Conservation (phyloP, 805 yeast species). For the Komagataella mondaviorum region DNA sequence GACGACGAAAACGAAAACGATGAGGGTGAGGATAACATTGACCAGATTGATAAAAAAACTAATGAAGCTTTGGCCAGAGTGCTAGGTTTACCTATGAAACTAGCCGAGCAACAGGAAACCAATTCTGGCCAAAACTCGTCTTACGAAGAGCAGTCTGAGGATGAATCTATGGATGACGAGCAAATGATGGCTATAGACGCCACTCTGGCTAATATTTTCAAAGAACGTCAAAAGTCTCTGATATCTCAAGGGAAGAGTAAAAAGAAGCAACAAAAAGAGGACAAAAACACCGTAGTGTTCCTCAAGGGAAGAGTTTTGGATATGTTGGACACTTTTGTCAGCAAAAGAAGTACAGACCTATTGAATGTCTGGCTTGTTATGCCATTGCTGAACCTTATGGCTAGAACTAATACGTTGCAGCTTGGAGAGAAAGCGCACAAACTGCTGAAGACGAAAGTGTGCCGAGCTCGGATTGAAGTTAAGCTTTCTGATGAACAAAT, state of each 20-base stretch:
- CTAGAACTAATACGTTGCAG: constrained; percentile 52
- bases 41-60: constrained; percentile 28
- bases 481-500: constrained; percentile 6
- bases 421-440: constrained; percentile 69
- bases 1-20: constrained; percentile 25
- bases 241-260: constrained; percentile 45
- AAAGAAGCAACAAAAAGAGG: constrained; percentile 63
- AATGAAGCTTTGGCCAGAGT: constrained; percentile 59
- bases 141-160: constrained; percentile 38
- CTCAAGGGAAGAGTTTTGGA: constrained; percentile 75
- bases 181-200: constrained; percentile 92
- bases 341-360: constrained; percentile 25
- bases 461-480: constrained; percentile 25
- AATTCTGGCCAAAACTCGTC: constrained; percentile 18
- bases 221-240: constrained; percentile 63
- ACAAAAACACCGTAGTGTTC: constrained; percentile 64
- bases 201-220: constrained; percentile 71
- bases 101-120: constrained; percentile 4
- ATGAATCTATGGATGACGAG: constrained; percentile 89
- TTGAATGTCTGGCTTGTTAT: constrained; percentile 29
- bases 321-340: constrained; percentile 50
- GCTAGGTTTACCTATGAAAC: constrained; percentile 42
- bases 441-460: constrained; percentile 45
- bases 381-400: constrained; percentile 49
- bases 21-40: constrained; percentile 15